Evolutionary conservation across 495 filamentous ascomycete species (phyloP).

Genomic region (Lepraria neglecta): DNA sequence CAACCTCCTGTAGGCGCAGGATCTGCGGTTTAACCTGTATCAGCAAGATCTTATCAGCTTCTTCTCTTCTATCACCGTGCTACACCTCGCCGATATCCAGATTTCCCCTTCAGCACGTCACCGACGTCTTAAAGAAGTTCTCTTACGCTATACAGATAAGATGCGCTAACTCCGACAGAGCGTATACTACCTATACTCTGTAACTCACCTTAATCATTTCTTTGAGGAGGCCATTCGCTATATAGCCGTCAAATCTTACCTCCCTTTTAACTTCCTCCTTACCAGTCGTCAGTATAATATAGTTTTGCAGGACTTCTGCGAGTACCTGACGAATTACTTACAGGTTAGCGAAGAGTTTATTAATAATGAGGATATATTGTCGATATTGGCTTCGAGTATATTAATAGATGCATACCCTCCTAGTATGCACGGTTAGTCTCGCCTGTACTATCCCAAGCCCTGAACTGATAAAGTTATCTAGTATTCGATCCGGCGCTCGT

Average conservation of each 20-base stretch:
- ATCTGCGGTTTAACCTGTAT: conserved; percentile 21
- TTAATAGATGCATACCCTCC: conserved; percentile 1
- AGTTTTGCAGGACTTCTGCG: background rate
- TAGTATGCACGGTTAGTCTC: conserved; percentile 3
- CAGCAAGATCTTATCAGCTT: conserved; percentile 20
- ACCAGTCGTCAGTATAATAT: background rate
- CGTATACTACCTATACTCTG: background rate
- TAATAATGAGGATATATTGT: background rate
- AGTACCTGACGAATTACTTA: background rate
- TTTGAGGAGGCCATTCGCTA: background rate
- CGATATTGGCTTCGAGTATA: background rate
- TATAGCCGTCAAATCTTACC: background rate
- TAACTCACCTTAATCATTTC: background rate
- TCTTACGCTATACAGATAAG: conserved; percentile 1
- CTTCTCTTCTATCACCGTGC: conserved; percentile 27
- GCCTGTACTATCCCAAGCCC: too few species aligned
- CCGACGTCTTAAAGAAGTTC: conserved; percentile 20
- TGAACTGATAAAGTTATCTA: conserved; percentile 7
- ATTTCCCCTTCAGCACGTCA: conserved; percentile 22
- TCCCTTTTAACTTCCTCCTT: background rate
- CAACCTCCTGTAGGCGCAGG: conserved; percentile 19
- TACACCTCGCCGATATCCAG: conserved; percentile 24
- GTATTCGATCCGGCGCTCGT: conserved; percentile 11
- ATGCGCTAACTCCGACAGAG: conserved; percentile 1
- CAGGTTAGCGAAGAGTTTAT: background rate